Percentiles rank a stretch among this genome's conserved stretches.
Conservation (phyloP, 106 monocot species). For the Dendrobium chrysotoxum region DNA sequence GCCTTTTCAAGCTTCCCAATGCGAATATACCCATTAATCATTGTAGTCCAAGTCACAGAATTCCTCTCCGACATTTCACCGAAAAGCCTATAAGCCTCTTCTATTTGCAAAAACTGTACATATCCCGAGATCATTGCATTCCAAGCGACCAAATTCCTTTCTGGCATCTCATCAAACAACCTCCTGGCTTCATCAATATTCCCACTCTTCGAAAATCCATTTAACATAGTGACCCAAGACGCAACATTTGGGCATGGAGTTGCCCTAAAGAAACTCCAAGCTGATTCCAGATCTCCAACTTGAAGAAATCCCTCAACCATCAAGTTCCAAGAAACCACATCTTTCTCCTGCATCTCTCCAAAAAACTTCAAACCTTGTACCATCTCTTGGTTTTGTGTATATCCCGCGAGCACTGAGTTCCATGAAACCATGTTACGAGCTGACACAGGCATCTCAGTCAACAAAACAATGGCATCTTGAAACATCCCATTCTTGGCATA, state of each 20-base stretch:
- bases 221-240: constrained; percentile 58
- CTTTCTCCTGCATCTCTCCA: constrained; percentile 31
- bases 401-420: constrained; percentile 47
- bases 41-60: constrained; percentile 50
- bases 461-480: constrained; percentile 28
- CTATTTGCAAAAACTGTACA: constrained; percentile 28
- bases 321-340: constrained; percentile 56
- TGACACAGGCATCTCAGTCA: constrained; percentile 28
- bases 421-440: constrained; percentile 28
- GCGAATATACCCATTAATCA: constrained; percentile 48
- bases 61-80: constrained; percentile 39
- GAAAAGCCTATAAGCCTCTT: constrained; percentile 39
- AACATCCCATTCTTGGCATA: constrained; percentile 44
- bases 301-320: constrained; percentile 47
- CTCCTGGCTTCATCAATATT: constrained; percentile 30
- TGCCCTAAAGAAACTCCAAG: constrained; percentile 25
- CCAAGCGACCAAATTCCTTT: constrained; percentile 45
- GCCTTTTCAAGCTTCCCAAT: constrained; percentile 36
- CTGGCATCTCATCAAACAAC: constrained; percentile 54
- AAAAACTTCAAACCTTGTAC: constrained; percentile 30
- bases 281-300: constrained; percentile 26
- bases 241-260: constrained; percentile 37
- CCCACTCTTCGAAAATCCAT: constrained; percentile 38
- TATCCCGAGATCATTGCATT: constrained; percentile 56
- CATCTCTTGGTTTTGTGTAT: constrained; percentile 42